phyloP scores from a whole-genome alignment of 139 green algal genomes.

The Chlamydomonas sp. region DNA sequence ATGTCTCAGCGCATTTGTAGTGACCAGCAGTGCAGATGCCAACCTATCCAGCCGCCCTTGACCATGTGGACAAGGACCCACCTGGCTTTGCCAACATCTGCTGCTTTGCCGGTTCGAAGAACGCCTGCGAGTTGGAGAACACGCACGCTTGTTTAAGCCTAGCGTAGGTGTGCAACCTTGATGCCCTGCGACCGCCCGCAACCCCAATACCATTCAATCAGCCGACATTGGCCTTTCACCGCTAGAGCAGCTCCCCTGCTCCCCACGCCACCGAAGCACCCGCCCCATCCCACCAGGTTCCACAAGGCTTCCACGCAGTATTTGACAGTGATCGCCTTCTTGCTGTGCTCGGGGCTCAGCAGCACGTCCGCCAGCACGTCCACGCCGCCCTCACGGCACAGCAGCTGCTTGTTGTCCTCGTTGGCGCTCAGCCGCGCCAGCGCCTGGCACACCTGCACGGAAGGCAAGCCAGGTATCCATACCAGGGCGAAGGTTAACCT shows the following conservation, averaged over 20 bases:
- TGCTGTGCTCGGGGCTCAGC: conserved; percentile 6
- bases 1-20: too few relatives aligned
- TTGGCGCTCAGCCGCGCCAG: conserved; percentile 40
- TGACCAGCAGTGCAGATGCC: too few relatives aligned
- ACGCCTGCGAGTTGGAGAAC: conserved; percentile 2
- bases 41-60: too few relatives aligned
- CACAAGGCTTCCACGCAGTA: conserved; percentile 42
- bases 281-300: conserved; percentile 25
- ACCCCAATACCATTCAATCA: too few relatives aligned
- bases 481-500: too few relatives aligned
- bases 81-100: conserved; percentile 18
- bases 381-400: conserved; percentile 21
- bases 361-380: conserved; percentile 33
- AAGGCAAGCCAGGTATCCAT: too few relatives aligned
- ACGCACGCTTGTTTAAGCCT: neutral
- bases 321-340: conserved; percentile 33
- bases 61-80: neutral
- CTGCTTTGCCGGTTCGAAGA: conserved; percentile 22
- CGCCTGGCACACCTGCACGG: conserved; percentile 36
- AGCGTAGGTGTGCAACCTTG: neutral
- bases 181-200: neutral
- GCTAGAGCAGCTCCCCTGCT: too few relatives aligned
- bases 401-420: conserved; percentile 46
- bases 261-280: neutral
- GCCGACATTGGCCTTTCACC: too few relatives aligned